Conservation (phyloP, 2,329 filamentous ascomycete genomes). For the Aspergillus awamori region DNA sequence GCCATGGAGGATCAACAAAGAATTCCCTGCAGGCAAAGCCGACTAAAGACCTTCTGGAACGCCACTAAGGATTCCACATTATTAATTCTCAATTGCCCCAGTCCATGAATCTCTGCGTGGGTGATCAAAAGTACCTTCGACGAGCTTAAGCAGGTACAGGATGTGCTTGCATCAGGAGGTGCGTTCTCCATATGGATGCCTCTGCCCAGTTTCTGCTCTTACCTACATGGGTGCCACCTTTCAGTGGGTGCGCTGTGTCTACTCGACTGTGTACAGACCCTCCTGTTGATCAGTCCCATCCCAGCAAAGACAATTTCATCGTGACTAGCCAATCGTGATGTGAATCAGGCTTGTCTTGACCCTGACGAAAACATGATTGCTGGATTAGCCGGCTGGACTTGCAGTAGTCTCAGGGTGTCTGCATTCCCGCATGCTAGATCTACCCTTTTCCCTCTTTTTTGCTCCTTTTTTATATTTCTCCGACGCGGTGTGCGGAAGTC, state of each 20-base stretch:
- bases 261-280: neutral
- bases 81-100: constrained; percentile 1
- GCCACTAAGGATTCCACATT: constrained; percentile 12
- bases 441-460: neutral
- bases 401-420: constrained; percentile 18
- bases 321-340: constrained; percentile 1
- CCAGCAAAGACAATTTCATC: neutral
- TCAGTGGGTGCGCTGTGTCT: neutral
- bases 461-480: neutral
- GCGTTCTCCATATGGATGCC: neutral
- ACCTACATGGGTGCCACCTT: neutral
- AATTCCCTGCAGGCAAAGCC: constrained; percentile 18
- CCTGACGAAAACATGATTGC: constrained; percentile 13
- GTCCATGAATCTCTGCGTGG: neutral
- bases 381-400: constrained; percentile 14
- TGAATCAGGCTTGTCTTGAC: constrained; percentile 8
- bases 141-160: neutral
- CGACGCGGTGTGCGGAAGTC: neutral
- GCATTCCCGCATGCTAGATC: constrained; percentile 17
- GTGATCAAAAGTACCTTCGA: constrained; percentile 2
- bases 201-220: neutral
- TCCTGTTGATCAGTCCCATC: neutral
- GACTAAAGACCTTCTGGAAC: constrained; percentile 21
- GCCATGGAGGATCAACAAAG: constrained; percentile 21
- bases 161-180: neutral